Base-by-base conservation (phyloP, 305 asterid genomes). In the Nicotiana rustica region DNA sequence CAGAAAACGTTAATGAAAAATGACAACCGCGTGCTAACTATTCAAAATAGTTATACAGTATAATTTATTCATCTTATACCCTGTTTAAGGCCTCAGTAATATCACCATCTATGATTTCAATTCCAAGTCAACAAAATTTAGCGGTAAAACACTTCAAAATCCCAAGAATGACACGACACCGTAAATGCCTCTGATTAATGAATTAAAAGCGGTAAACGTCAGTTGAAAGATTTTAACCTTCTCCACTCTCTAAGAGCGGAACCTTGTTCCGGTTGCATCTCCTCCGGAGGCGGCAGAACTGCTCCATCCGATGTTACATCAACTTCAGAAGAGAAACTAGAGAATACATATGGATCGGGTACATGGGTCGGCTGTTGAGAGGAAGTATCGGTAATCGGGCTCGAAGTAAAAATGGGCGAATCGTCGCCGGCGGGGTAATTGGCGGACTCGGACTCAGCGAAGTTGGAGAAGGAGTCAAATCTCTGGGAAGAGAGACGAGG, bases 161-260 rank as follows among this genome's bases (percentile, higher is more conserved):
- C 12, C 52, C 52, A 44, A 44, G 52, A 44, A 44, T 44, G 12
- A 8, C 12, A 44, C 8, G 19, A 55, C 21, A 36, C 38, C 5
- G 1, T 21, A 69, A 69, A 69, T 36, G 77, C 59, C 14, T 19
- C 35, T 47, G 8, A 55, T 12, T 29, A 18, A 78, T 29, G 15
- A 31, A 44, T 9, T 44, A 44, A 44, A 44, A 44, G 10, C 13
- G 52, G 52, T 44, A 44, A 8, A 12, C 52, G 10, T 44, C 52
- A 9, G 52, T 44, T 44, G 12, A 65, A 56, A 65, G 79, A 80
- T 69, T 52, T 89, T 70, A 41, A 92, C 96, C 96, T 88, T 83
- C 92, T 88, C 96, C 96, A 92, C 79, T 92, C 96, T 4, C 92
- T 92, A 82, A 92, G 91, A 76, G 90, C 94, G 31, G 81, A 91